Percentiles rank a stretch among this genome's conserved stretches.
These are phyloP conservation scores for Tausonia pullulans DNA, from an alignment of 1,284 basidiomycete species.

Conservation along the genomic window DNA sequence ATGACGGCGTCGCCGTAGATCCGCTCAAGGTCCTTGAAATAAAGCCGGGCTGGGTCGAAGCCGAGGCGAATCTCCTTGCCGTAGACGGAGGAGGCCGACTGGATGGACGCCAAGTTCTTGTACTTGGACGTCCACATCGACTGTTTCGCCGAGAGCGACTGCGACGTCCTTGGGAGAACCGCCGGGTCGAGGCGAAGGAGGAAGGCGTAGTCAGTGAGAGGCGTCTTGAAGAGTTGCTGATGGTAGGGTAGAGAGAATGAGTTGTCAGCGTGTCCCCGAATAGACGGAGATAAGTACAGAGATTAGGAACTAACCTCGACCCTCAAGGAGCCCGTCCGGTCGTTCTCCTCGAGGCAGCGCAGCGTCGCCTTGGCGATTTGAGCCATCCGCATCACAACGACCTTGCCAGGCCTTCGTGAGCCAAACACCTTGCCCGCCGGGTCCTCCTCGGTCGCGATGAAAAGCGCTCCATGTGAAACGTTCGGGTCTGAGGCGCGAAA, in stretches of 20 bases:
- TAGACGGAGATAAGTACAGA: slow-evolving; percentile 1
- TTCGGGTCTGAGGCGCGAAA: slow-evolving; percentile 34
- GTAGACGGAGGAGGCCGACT: slow-evolving; percentile 28
- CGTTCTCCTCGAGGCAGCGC: slow-evolving; percentile 26
- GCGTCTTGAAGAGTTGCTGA: slow-evolving; percentile 71
- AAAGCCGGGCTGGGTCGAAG: slow-evolving; percentile 66
- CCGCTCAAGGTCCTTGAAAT: slow-evolving; percentile 60
- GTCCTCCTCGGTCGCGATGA: slow-evolving; percentile 70
- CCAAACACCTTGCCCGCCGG: slow-evolving; percentile 59
- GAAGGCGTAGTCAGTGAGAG: slow-evolving; percentile 74
- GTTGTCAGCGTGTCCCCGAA: not conserved
- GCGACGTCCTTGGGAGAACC: slow-evolving; percentile 56
- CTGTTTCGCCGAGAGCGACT: slow-evolving; percentile 41
- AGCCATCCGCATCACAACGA: slow-evolving; percentile 58
- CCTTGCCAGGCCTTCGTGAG: slow-evolving; percentile 48
- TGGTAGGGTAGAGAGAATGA: not conserved
- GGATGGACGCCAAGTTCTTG: slow-evolving; percentile 35
- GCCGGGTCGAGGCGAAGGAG: slow-evolving; percentile 60
- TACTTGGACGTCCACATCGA: slow-evolving; percentile 43
- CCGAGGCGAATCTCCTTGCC: slow-evolving; percentile 43
- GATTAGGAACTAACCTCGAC: slow-evolving; percentile 24
- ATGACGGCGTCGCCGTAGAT: slow-evolving; percentile 66
- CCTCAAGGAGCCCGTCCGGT: slow-evolving; percentile 22
- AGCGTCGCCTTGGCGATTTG: slow-evolving; percentile 64
- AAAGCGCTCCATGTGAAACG: slow-evolving; percentile 55